Evolutionary conservation across 306 rosid genomes (phyloP), one percentile per base, ranked within the genome.

Genomic region (Chamaecrista fasciculata): DNA sequence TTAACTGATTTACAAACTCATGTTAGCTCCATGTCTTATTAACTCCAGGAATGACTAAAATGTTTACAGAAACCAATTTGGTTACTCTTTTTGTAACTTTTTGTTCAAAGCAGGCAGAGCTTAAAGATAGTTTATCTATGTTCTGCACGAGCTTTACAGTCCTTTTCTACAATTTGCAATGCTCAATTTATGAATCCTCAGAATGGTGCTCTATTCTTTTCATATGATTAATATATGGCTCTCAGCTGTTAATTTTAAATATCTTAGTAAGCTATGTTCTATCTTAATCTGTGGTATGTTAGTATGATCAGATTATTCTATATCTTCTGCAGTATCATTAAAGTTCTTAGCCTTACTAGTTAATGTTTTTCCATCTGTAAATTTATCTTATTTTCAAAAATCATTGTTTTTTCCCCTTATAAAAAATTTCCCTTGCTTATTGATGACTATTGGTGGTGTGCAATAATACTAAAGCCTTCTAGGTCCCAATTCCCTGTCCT

Each of bases 161-260:
- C 61, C 49, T 14, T 53, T 16, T 70, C n/a, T 52, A 43, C 62
- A 44, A 44, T 11, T 46, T 52, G 24, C 43, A 20, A 43, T 42
- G 40, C 64, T 50, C 66, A 28, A 67, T 76, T 61, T 31, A 16
- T 52, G 53, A 25, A 8, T 69, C 18, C 51, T 69, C 43, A 40
- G 8, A 42, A 11, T 31, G 36, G 25, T 50, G 69, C 62, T 67
- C 26, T 6, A 43, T 75, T 68, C n/a, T n/a, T n/a, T n/a, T n/a
- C n/a, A n/a, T n/a, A n/a, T n/a, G n/a, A n/a, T n/a, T n/a, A n/a
- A n/a, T n/a, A n/a, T n/a, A n/a, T n/a, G n/a, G n/a, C n/a, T n/a
- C n/a, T n/a, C n/a, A n/a, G n/a, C n/a, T n/a, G n/a, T n/a, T n/a
- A n/a, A n/a, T n/a, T n/a, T n/a, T n/a, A n/a, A n/a, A n/a, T n/a